These are phyloP conservation scores for Backusella liffmaniae DNA, from an alignment of 192 early-diverging fungal genomes.

Conservation along the genomic window DNA sequence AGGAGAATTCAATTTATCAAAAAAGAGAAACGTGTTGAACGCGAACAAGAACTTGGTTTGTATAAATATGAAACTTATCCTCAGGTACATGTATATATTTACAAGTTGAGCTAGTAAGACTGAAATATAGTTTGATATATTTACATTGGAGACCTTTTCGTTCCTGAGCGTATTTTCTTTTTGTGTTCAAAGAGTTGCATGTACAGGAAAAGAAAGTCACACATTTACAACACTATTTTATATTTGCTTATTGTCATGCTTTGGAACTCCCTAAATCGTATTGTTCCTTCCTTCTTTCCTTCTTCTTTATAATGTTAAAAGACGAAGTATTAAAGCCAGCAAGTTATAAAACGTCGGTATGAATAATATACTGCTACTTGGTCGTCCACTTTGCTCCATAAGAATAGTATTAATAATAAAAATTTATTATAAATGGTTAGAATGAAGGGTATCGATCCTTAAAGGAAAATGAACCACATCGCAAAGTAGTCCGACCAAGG, in stretches of 20 bases:
- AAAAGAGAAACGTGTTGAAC: neutral
- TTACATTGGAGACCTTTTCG: too few species aligned
- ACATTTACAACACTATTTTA: neutral
- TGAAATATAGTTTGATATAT: too few species aligned
- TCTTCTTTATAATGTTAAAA: neutral
- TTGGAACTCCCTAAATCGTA: neutral
- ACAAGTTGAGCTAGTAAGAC: too few species aligned
- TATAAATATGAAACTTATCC: neutral
- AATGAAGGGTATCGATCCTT: neutral
- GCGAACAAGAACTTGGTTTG: neutral
- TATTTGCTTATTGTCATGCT: neutral
- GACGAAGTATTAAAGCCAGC: neutral
- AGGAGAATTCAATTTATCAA: neutral
- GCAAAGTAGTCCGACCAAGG: neutral
- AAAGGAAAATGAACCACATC: neutral
- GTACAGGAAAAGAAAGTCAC: neutral
- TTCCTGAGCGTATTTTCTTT: neutral
- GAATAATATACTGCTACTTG: neutral
- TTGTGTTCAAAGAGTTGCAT: neutral
- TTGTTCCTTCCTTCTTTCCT: neutral
- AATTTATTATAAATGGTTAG: neutral
- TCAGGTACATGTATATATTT: too few species aligned
- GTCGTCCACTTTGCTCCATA: too few species aligned
- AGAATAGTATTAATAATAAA: neutral
- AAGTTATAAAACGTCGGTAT: neutral